A percentile compares a stretch with the other conserved stretches of the same genome.
These are phyloP conservation scores for Aureobasidium sp. DNA, from an alignment of 2,329 filamentous ascomycete species.

Conservation along the genomic window DNA sequence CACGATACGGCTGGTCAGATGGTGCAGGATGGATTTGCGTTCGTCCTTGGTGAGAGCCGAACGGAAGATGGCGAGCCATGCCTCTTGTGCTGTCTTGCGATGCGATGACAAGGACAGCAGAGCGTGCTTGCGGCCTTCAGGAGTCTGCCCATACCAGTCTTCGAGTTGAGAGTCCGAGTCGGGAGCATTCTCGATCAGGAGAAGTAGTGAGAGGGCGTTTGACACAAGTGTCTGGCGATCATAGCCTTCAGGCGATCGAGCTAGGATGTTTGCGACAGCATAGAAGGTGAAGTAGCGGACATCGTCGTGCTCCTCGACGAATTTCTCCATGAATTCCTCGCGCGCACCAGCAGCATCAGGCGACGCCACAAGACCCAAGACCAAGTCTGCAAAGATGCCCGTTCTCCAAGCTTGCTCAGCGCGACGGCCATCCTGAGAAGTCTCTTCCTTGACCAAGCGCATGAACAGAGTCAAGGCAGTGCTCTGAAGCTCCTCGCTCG, in stretches of 20 bases:
- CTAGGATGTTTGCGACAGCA: conserved; percentile 46
- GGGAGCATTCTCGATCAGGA: conserved; percentile 64
- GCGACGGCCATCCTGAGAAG: conserved; percentile 43
- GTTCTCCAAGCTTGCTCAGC: conserved; percentile 63
- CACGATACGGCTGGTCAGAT: conserved; percentile 70
- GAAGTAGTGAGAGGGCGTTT: conserved; percentile 56
- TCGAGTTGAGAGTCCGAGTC: conserved; percentile 58
- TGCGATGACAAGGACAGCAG: conserved; percentile 61
- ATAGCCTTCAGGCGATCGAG: conserved; percentile 15
- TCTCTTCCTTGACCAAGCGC: conserved; percentile 75
- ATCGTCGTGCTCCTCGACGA: conserved; percentile 73
- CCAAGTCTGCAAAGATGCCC: conserved; percentile 52
- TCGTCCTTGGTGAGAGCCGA: conserved; percentile 62
- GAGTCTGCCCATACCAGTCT: conserved; percentile 59
- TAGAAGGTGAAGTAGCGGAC: conserved; percentile 76
- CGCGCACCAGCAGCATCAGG: conserved; percentile 53
- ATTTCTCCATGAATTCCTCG: conserved; percentile 70
- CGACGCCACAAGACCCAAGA: conserved; percentile 55
- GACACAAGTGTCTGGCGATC: conserved; percentile 42
- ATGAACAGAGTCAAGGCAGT: conserved; percentile 73
- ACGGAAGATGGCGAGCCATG: conserved; percentile 74
- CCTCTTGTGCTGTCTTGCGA: conserved; percentile 74
- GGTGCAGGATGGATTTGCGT: conserved; percentile 68
- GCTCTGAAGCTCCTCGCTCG: conserved; percentile 53
- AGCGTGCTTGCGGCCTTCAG: conserved; percentile 60